phyloP scores from a whole-genome alignment of 129 eudicot genomes.

The Escallonia rubra region DNA sequence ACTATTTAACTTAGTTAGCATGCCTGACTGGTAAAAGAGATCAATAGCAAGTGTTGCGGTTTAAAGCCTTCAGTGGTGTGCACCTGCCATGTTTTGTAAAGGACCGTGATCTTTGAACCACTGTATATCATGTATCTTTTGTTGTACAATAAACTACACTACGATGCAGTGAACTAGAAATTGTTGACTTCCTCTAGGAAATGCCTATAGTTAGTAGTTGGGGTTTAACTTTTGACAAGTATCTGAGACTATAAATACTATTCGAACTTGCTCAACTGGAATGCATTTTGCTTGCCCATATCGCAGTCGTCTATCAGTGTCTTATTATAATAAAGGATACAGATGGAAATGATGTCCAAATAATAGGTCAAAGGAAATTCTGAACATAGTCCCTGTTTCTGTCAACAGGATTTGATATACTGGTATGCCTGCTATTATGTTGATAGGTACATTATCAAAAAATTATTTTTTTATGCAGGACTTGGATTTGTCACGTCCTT shows the following conservation, averaged over 20 bases:
- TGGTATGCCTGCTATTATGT: too few species aligned
- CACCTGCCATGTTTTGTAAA: too few species aligned
- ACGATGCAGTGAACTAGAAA: background rate
- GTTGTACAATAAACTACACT: background rate
- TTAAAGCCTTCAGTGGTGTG: too few species aligned
- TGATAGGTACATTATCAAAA: background rate
- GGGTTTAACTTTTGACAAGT: too few species aligned
- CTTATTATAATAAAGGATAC: background rate
- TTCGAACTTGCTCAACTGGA: background rate
- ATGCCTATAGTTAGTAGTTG: background rate
- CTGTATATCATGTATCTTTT: background rate
- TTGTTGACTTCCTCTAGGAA: background rate
- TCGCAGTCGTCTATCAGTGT: background rate
- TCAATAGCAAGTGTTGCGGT: too few species aligned
- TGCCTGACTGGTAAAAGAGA: too few species aligned
- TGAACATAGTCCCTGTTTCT: too few species aligned
- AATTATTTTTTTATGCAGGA: constrained; percentile 27
- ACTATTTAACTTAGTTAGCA: too few species aligned
- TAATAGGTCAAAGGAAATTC: too few species aligned
- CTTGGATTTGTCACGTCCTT: constrained; percentile 55
- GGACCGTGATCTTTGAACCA: background rate
- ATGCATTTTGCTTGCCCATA: background rate
- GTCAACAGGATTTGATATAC: too few species aligned
- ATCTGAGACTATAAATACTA: too few species aligned
- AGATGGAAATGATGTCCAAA: background rate